Evolutionary conservation across 306 rosid species (phyloP).

Genomic region (Vigna hirtella): DNA sequence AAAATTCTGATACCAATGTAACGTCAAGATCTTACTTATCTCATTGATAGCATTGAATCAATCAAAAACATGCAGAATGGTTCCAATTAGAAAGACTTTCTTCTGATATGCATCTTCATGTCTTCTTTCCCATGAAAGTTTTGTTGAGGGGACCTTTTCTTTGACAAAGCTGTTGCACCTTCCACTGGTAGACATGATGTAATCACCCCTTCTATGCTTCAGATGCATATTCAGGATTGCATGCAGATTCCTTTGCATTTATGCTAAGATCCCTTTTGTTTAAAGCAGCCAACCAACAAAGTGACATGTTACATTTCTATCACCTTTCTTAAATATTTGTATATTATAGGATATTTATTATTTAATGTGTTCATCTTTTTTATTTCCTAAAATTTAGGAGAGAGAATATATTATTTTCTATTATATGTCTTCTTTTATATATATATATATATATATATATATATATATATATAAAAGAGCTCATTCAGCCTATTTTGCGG

Average conservation of each 20-base stretch:
- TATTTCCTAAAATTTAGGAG: too few species aligned
- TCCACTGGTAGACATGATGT: neutral
- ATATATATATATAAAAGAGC: too few species aligned
- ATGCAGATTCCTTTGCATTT: neutral
- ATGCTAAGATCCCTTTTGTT: neutral
- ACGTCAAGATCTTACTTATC: neutral
- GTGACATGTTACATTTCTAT: neutral
- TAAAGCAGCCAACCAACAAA: constrained; percentile 24
- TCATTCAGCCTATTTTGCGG: too few species aligned
- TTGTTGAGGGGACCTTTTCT: neutral
- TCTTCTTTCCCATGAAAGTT: constrained; percentile 1
- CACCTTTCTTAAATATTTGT: neutral
- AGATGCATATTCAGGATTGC: neutral
- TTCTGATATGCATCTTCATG: neutral
- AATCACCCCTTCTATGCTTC: neutral
- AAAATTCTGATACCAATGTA: constrained; percentile 36
- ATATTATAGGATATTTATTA: too few species aligned
- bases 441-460: too few species aligned
- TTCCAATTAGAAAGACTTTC: neutral
- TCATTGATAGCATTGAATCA: constrained; percentile 2
- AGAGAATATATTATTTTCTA: too few species aligned
- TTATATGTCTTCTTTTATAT: too few species aligned
- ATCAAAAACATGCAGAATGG: constrained; percentile 4
- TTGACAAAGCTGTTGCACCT: constrained; percentile 18
- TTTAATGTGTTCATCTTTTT: too few species aligned